phyloP scores from a whole-genome alignment of 1,284 basidiomycete species.

The Ceratobasidium sp. region DNA sequence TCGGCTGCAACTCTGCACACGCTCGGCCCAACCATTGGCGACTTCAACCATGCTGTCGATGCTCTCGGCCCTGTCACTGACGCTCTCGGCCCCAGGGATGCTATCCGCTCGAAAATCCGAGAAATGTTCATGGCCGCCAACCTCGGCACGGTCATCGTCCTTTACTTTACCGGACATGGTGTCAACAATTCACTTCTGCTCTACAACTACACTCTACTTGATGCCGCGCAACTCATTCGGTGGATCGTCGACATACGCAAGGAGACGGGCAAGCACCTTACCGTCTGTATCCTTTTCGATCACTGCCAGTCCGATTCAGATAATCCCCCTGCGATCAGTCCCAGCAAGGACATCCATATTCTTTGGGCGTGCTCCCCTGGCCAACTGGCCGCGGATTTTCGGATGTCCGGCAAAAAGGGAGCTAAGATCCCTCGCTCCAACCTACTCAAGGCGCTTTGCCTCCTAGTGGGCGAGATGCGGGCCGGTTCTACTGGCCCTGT shows the following conservation, averaged over 20 bases:
- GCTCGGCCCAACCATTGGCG: too few species aligned
- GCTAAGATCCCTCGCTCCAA: neutral
- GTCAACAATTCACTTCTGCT: neutral
- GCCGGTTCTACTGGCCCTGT: neutral
- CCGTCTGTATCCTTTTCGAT: conserved; percentile 6
- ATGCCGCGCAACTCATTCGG: neutral
- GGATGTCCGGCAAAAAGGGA: neutral
- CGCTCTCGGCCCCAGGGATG: neutral
- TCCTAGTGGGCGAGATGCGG: neutral
- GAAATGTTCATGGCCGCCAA: neutral
- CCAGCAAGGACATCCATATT: neutral
- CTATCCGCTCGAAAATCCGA: neutral
- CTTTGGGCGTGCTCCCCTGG: conserved; percentile 19
- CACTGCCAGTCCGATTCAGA: neutral
- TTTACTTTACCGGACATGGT: conserved; percentile 17
- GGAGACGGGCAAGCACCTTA: neutral
- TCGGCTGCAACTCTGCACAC: too few species aligned
- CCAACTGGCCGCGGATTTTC: neutral
- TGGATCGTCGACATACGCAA: conserved; percentile 14
- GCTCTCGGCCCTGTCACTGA: too few species aligned
- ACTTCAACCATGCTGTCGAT: too few species aligned
- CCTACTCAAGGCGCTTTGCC: neutral
- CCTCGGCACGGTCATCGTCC: neutral
- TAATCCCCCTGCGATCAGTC: neutral
- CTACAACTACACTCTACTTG: neutral